Evolutionary conservation across 2,329 filamentous ascomycete genomes (phyloP).

Genomic region (Sphaerulina musiva): DNA sequence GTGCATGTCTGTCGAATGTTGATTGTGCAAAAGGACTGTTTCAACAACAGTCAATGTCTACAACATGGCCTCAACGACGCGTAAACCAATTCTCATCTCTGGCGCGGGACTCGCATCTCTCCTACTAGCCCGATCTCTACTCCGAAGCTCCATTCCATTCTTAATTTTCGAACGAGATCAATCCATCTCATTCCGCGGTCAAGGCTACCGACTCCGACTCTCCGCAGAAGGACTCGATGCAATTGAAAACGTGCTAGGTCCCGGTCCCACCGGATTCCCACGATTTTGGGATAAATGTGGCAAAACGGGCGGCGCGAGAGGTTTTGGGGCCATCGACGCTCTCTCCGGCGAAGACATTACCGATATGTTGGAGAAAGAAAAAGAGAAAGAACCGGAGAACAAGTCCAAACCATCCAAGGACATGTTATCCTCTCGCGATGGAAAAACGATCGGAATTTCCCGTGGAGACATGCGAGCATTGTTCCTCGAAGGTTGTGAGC

Average conservation of each 20-base stretch:
- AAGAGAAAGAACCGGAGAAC: background rate
- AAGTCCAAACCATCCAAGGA: constrained; percentile 20
- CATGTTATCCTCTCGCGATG: constrained; percentile 46
- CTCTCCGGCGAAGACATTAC: constrained; percentile 43
- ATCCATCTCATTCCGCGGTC: constrained; percentile 51
- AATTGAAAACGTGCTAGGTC: constrained; percentile 48
- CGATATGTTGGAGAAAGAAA: constrained; percentile 3
- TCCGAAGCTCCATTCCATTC: constrained; percentile 35
- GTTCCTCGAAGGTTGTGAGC: constrained; percentile 53
- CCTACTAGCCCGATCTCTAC: constrained; percentile 36
- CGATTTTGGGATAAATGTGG: constrained; percentile 55
- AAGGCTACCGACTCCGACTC: constrained; percentile 57
- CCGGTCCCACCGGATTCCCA: constrained; percentile 35
- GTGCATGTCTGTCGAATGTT: background rate
- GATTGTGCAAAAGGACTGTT: background rate
- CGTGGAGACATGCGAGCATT: constrained; percentile 57
- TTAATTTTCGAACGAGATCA: constrained; percentile 41
- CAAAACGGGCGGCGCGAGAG: constrained; percentile 51
- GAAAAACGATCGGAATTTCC: constrained; percentile 56
- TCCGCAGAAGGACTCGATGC: constrained; percentile 53
- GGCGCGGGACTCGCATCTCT: constrained; percentile 38
- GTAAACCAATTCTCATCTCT: constrained; percentile 40
- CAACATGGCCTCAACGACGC: constrained; percentile 9
- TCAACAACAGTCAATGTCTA: background rate
- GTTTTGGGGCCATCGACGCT: constrained; percentile 48